Evolutionary conservation across 306 rosid species (phyloP).

Genomic region (Begonia loranthoides): DNA sequence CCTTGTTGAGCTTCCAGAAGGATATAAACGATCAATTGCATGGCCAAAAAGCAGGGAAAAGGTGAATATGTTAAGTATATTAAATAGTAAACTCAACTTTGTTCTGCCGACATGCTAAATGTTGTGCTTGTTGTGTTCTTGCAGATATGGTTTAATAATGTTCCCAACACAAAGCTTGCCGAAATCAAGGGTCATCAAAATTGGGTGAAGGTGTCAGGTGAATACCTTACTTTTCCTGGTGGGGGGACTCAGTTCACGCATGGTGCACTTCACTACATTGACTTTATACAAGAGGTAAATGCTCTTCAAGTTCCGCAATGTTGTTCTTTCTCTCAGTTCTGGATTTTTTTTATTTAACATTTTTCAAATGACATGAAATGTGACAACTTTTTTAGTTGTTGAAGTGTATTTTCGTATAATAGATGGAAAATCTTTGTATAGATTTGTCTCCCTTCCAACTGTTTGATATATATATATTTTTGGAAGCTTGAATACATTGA

Average conservation of each 20-base stretch:
- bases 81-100: constrained; percentile 2
- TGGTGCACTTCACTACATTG: constrained; percentile 98
- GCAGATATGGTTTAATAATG: constrained; percentile 92
- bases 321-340: background rate
- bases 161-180: constrained; percentile 88
- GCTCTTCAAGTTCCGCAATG: background rate
- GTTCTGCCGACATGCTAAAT: constrained; percentile 2
- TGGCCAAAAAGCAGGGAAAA: constrained; percentile 98
- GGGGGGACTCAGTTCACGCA: constrained; percentile 96
- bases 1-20: constrained; percentile 78
- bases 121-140: constrained; percentile 10
- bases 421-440: too few species aligned
- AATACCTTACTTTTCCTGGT: constrained; percentile 91
- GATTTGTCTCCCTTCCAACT: too few species aligned
- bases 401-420: too few species aligned
- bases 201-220: constrained; percentile 91
- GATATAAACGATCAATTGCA: constrained; percentile 64
- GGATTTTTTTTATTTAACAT: too few species aligned
- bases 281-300: constrained; percentile 60
- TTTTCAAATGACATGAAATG: too few species aligned
- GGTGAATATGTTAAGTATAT: constrained; percentile 24
- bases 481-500: too few species aligned
- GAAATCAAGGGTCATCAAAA: constrained; percentile 85
- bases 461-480: too few species aligned
- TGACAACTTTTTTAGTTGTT: too few species aligned